Conservation (phyloP, 345 rosid genomes). For the Euphorbia pulcherrima region DNA sequence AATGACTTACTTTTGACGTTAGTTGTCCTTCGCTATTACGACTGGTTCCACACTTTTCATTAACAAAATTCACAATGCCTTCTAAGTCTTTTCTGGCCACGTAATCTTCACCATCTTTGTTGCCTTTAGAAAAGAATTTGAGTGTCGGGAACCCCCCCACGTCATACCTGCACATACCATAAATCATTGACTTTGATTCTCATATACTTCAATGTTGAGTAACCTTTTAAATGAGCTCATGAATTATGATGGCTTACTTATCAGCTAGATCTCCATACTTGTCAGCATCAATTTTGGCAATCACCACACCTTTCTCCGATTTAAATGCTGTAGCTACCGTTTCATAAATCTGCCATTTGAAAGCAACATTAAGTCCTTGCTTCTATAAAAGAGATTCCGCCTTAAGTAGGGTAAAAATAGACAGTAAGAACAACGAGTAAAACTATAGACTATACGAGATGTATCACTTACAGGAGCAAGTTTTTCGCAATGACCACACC, state of each 20-base stretch:
- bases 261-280: conserved; percentile 66
- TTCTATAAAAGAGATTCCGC: not conserved
- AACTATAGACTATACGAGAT: not conserved
- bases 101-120: conserved; percentile 92
- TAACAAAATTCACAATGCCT: conserved; percentile 81
- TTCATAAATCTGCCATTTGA: conserved; percentile 57
- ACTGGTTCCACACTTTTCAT: conserved; percentile 74
- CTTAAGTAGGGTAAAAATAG: not conserved
- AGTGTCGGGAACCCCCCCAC: conserved; percentile 90
- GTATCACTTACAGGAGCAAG: conserved; percentile 87
- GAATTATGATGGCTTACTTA: conserved; percentile 48
- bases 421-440: not conserved
- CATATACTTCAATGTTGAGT: not conserved
- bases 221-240: not conserved
- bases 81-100: conserved; percentile 88
- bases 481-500: conserved; percentile 98
- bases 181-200: conserved; percentile 2
- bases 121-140: conserved; percentile 83
- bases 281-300: conserved; percentile 95
- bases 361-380: conserved; percentile 12
- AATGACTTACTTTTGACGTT: conserved; percentile 55
- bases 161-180: conserved; percentile 51
- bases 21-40: conserved; percentile 87
- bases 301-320: conserved; percentile 69
- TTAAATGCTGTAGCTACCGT: conserved; percentile 84